phyloP scores from a whole-genome alignment of 176 grass and related monocot genomes.

The Melocanna baccifera region DNA sequence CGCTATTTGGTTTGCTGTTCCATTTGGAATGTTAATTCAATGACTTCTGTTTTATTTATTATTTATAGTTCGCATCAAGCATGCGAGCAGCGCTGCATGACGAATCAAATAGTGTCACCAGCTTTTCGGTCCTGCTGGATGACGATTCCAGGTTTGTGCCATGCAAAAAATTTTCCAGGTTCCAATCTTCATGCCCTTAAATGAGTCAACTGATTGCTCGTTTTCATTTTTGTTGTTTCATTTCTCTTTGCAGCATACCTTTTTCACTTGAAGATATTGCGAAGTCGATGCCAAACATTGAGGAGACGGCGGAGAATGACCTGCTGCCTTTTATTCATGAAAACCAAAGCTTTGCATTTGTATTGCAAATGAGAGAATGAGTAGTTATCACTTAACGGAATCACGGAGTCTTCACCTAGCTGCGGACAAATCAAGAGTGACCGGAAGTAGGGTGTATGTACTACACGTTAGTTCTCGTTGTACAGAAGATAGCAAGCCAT shows the following conservation, averaged over 20 bases:
- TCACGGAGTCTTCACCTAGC: neutral
- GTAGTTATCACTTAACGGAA: neutral
- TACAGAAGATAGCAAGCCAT: constrained; percentile 5
- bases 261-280: constrained; percentile 74
- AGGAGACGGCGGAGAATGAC: constrained; percentile 61
- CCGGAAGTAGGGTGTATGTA: neutral
- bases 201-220: neutral
- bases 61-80: constrained; percentile 56
- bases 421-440: neutral
- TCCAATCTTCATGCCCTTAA: neutral
- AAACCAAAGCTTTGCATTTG: constrained; percentile 70
- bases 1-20: neutral
- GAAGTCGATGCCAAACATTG: constrained; percentile 59
- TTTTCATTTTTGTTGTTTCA: neutral
- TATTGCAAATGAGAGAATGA: constrained; percentile 57
- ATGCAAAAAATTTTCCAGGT: neutral
- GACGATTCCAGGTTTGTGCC: constrained; percentile 76
- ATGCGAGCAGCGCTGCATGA: constrained; percentile 58
- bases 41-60: neutral
- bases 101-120: constrained; percentile 56
- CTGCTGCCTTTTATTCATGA: constrained; percentile 54
- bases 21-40: neutral
- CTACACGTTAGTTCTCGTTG: neutral
- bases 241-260: constrained; percentile 58
- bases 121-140: constrained; percentile 56